phyloP scores from a whole-genome alignment of 2,329 filamentous ascomycete genomes.

The Penicillium sp. region DNA sequence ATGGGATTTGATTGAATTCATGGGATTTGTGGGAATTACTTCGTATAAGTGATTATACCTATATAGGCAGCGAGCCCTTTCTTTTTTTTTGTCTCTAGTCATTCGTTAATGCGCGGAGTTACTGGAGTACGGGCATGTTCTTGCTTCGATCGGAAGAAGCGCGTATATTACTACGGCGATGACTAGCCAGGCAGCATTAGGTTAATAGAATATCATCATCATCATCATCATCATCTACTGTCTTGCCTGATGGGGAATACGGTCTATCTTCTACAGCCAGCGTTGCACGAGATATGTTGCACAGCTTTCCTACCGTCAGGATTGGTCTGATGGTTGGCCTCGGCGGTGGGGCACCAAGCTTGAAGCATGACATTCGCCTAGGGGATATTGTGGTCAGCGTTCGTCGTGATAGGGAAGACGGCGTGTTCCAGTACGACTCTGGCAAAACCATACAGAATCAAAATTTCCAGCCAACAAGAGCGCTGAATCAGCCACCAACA shows the following conservation, averaged over 20 bases:
- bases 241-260: constrained; percentile 35
- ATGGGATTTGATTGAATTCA: no score
- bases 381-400: constrained; percentile 35
- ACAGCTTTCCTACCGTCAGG: constrained; percentile 33
- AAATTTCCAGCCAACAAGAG: constrained; percentile 16
- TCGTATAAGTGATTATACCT: no score
- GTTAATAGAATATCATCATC: no score
- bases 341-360: constrained; percentile 35
- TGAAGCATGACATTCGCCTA: constrained; percentile 32
- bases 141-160: no score
- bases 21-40: no score
- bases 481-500: constrained; percentile 21
- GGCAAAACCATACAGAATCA: constrained; percentile 20
- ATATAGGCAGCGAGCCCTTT: no score
- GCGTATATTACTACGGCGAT: no score
- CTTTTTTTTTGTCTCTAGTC: no score
- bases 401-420: constrained; percentile 20
- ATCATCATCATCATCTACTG: no score
- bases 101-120: no score
- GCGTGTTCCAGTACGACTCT: constrained; percentile 35
- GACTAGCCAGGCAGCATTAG: no score
- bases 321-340: constrained; percentile 53
- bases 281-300: constrained; percentile 37
- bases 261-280: constrained; percentile 37
- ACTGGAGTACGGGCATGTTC: no score